phyloP scores from a whole-genome alignment of 1,139 yeast species.

The Suhomyces taliae region DNA sequence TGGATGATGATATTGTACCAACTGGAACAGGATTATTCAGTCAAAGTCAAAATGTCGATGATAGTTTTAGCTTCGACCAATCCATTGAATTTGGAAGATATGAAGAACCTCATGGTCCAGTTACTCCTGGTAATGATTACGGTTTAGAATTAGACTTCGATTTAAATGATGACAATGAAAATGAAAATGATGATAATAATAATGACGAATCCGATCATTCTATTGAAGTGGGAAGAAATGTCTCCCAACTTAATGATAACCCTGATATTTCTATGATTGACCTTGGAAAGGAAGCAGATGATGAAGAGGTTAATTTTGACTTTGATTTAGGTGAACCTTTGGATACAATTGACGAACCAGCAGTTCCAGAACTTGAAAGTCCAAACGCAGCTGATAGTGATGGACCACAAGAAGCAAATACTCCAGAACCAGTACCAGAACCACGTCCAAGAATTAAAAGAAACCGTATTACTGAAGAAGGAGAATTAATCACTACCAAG shows the following conservation, averaged over 20 bases:
- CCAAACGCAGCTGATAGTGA: conserved; percentile 12
- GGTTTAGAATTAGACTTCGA: conserved; percentile 56
- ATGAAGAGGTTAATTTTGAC: conserved; percentile 7
- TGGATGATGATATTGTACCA: conserved; percentile 41
- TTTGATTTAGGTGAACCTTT: conserved; percentile 25
- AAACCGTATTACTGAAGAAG: conserved; percentile 36
- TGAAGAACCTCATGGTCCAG: conserved; percentile 20
- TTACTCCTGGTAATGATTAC: conserved; percentile 39
- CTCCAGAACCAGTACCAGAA: conserved; percentile 13
- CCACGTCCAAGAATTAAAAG: conserved; percentile 22
- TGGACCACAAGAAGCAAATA: conserved; percentile 22
- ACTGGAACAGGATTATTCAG: conserved; percentile 15
- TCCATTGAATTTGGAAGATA: conserved; percentile 63
- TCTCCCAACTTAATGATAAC: conserved; percentile 18
- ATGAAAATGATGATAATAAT: conserved; percentile 11
- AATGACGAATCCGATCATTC: conserved; percentile 9
- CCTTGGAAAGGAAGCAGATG: conserved; percentile 23
- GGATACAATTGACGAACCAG: conserved; percentile 24
- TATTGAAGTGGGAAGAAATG: conserved; percentile 52
- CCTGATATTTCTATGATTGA: conserved; percentile 31
- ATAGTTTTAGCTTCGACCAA: conserved; percentile 34
- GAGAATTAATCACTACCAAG: conserved; percentile 40
- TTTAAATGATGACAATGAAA: conserved; percentile 22
- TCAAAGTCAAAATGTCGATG: conserved; percentile 15
- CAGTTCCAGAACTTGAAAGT: conserved; percentile 12